These are phyloP conservation scores for Cutaneotrichosporon dermatis DNA, from an alignment of 1,284 basidiomycete genomes.

Conservation along the genomic window DNA sequence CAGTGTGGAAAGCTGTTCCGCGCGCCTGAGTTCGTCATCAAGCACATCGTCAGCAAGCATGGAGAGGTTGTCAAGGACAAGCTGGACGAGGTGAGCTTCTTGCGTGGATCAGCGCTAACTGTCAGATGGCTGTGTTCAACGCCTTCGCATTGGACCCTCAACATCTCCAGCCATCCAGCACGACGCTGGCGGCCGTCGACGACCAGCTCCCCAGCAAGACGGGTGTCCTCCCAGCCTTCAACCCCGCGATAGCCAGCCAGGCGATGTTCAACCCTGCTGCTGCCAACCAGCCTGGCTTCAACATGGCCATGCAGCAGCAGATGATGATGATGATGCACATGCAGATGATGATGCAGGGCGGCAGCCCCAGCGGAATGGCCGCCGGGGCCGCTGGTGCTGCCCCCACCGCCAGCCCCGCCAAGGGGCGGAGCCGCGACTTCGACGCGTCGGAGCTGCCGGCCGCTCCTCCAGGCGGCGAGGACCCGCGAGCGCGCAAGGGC, in stretches of 20 bases:
- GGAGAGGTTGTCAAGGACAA: constrained; percentile 60
- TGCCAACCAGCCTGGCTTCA: constrained; percentile 22
- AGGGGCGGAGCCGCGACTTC: constrained; percentile 14
- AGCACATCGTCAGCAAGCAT: constrained; percentile 87
- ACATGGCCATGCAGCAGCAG: constrained; percentile 46
- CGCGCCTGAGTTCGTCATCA: constrained; percentile 89
- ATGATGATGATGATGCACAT: constrained; percentile 51
- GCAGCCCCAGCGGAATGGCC: background rate
- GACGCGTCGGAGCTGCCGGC: constrained; percentile 20
- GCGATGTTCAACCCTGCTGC: constrained; percentile 21
- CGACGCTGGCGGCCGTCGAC: constrained; percentile 45
- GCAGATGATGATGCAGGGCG: constrained; percentile 45
- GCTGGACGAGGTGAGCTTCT: constrained; percentile 44
- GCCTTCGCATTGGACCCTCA: constrained; percentile 90
- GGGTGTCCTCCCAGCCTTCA: constrained; percentile 22
- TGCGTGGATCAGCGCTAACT: too few species aligned
- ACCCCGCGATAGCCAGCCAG: constrained; percentile 20
- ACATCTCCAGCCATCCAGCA: constrained; percentile 65
- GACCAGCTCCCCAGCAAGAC: constrained; percentile 32
- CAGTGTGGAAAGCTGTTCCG: constrained; percentile 93
- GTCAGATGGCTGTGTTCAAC: constrained; percentile 78
- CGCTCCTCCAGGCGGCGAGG: constrained; percentile 38
- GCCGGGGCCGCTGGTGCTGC: background rate
- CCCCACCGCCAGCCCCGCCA: constrained; percentile 3
- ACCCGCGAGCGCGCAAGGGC: constrained; percentile 44